A percentile compares a stretch with the other conserved stretches of the same genome.
phyloP scores from a whole-genome alignment of 441 rosid species.

The Pelargonium exstipulatum region DNA sequence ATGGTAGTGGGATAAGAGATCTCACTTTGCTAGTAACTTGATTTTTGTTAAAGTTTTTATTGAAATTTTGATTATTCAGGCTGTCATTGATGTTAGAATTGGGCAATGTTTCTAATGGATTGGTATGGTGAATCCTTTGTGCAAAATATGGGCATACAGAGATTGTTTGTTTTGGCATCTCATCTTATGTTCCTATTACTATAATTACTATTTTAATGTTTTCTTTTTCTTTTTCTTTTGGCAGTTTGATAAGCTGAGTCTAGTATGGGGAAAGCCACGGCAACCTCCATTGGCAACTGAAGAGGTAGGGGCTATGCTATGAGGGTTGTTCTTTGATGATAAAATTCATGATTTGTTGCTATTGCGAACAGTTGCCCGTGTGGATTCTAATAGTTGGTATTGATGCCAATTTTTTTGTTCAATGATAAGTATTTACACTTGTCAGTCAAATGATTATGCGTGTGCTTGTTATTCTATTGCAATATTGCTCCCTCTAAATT shows the following conservation, averaged over 20 bases:
- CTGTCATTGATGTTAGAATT: background rate
- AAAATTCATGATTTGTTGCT: background rate
- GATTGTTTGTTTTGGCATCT: background rate
- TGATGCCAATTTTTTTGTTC: background rate
- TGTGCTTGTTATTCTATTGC: background rate
- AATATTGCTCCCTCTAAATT: slow-evolving; percentile 9
- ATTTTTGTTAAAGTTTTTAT: background rate
- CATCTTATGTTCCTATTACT: background rate
- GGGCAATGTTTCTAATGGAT: background rate
- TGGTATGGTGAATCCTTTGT: background rate
- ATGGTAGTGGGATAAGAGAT: background rate
- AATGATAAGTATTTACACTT: background rate
- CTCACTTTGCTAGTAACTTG: background rate
- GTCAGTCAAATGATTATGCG: background rate
- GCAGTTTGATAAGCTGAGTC: slow-evolving; percentile 71
- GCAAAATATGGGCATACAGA: background rate
- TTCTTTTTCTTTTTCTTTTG: slow-evolving; percentile 25
- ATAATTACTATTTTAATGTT: slow-evolving; percentile 4
- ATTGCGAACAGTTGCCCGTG: background rate
- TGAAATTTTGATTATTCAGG: background rate
- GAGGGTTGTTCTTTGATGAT: background rate
- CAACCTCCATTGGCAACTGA: slow-evolving; percentile 61
- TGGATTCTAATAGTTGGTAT: background rate
- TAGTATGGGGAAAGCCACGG: slow-evolving; percentile 94
- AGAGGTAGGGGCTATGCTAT: slow-evolving; percentile 49